Base-by-base conservation (phyloP, 2,329 filamentous ascomycete genomes). In the Scedosporium minutisporum region DNA sequence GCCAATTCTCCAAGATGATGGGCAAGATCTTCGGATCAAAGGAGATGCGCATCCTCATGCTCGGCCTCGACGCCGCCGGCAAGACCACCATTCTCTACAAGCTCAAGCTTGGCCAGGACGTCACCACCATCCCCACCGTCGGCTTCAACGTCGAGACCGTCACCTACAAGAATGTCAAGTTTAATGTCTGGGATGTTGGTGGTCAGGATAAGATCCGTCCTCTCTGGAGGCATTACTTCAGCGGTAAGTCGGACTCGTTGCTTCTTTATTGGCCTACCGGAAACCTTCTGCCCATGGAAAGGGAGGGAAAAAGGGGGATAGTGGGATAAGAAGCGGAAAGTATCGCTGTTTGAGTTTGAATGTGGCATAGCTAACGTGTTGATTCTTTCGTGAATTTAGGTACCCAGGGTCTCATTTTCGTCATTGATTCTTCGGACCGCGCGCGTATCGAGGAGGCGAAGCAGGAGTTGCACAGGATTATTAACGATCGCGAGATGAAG, bases 71-170 rank as follows among this genome's bases (percentile, higher is more conserved):
- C 79, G 95, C 95, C 68, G 95, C 95, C 68, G 95, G 95, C 82
- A 99, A 99, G 84, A 99, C 95, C 58, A 97, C 95, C 63, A 97
- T 97, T 72, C 87, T 99, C 66, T 99, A 97, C 85, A 97, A 97
- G 83, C 85, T 99, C 73, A 97, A 97, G 85, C 87, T 97, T 65
- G 93, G 93, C 77, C 92, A 97, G 82, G 93, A 96, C 74, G 93
- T 97, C 71, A 97, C 95, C 65, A 97, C 95, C 61, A 97, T 97
- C 73, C 95, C 95, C 57, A 99, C 95, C 41, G 95, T 99, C 70
- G 95, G 93, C 69, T 97, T 97, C 85, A 97, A 97, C 84, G 95
- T 97, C 77, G 93, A 97, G 83, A 96, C 92, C 4, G 93, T 97
- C 71, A 96, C 93, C 69, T 97, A 96, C 83, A 97, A 97, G 85